A percentile compares a stretch with the other conserved stretches of the same genome.
These are phyloP conservation scores for Coniosporium apollinis DNA, from an alignment of 495 filamentous ascomycete species.

Conservation along the genomic window DNA sequence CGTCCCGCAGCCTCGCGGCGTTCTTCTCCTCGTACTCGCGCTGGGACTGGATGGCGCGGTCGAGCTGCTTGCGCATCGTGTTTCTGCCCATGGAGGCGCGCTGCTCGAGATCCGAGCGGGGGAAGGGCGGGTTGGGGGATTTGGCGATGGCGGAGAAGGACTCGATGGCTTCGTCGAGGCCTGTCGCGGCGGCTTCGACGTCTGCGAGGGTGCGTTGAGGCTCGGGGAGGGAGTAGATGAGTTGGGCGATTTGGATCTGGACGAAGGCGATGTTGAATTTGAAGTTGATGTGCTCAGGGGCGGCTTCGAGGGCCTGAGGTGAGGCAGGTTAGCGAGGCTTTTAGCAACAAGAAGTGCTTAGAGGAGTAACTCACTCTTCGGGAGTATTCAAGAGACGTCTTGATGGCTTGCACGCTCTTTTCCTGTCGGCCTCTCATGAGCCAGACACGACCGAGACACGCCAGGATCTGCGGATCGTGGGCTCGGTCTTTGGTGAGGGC, in stretches of 20 bases:
- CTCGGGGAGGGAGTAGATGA: constrained; percentile 58
- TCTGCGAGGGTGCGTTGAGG: constrained; percentile 61
- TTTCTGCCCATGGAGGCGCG: constrained; percentile 93
- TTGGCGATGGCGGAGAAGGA: constrained; percentile 65
- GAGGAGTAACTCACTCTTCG: constrained; percentile 35
- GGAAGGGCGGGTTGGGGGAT: constrained; percentile 76
- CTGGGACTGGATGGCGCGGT: constrained; percentile 66
- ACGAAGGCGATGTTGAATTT: constrained; percentile 98
- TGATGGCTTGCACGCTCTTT: constrained; percentile 60
- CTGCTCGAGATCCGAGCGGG: constrained; percentile 73
- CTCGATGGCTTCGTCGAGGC: constrained; percentile 83
- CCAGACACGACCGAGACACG: constrained; percentile 92
- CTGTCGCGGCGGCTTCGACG: constrained; percentile 56
- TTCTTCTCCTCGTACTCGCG: constrained; percentile 89
- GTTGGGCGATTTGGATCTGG: constrained; percentile 76
- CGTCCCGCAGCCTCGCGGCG: constrained; percentile 60
- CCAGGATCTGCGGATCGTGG: constrained; percentile 65
- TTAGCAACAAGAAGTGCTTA: too few relatives aligned
- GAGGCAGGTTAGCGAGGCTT: not conserved
- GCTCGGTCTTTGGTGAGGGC: constrained; percentile 67
- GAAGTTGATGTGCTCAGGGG: constrained; percentile 72
- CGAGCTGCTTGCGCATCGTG: constrained; percentile 81
- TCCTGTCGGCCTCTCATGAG: constrained; percentile 71
- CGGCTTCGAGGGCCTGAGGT: constrained; percentile 52
- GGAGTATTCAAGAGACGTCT: constrained; percentile 73